Percentiles rank a stretch among this genome's conserved stretches.
Conservation (phyloP, 495 filamentous ascomycete species). For the Entonaema liquescens region DNA sequence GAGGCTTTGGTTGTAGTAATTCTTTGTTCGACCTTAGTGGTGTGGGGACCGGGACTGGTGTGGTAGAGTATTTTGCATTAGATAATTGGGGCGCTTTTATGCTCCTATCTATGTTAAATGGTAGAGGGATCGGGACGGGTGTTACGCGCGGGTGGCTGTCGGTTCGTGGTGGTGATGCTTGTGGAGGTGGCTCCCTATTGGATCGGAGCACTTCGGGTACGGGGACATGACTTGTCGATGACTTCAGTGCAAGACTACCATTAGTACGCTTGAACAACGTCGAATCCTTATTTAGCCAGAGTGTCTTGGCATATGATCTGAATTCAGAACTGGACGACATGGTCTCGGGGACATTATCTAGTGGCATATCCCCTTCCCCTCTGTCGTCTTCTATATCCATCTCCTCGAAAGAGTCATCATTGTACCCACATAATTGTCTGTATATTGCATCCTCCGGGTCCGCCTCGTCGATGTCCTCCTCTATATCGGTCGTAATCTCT, state of each 20-base stretch:
- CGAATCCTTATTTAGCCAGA: conserved; percentile 31
- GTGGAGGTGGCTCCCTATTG: conserved; percentile 20
- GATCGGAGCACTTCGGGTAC: conserved; percentile 28
- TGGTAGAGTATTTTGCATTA: conserved; percentile 1
- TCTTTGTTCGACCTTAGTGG: conserved; percentile 4
- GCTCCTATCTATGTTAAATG: not conserved
- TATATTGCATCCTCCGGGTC: conserved; percentile 37
- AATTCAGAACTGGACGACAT: conserved; percentile 18
- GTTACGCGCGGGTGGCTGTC: conserved; percentile 11
- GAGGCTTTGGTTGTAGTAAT: not conserved
- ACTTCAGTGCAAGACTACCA: conserved; percentile 29
- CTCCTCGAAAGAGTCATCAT: conserved; percentile 11
- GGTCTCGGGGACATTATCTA: conserved; percentile 16
- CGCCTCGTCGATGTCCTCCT: conserved; percentile 37
- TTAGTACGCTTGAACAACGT: conserved; percentile 28
- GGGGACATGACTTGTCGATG: conserved; percentile 29
- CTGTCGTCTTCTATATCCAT: conserved; percentile 12
- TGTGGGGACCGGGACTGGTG: conserved; percentile 11
- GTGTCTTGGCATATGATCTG: conserved; percentile 29
- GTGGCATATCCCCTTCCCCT: conserved; percentile 9
- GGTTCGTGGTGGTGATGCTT: conserved; percentile 1
- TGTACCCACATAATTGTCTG: conserved; percentile 25
- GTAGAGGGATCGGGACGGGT: conserved; percentile 29
- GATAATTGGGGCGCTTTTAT: not conserved
- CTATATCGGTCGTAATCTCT: conserved; percentile 24